phyloP scores from a whole-genome alignment of 768 basidiomycete species.

The Serendipita sp. region DNA sequence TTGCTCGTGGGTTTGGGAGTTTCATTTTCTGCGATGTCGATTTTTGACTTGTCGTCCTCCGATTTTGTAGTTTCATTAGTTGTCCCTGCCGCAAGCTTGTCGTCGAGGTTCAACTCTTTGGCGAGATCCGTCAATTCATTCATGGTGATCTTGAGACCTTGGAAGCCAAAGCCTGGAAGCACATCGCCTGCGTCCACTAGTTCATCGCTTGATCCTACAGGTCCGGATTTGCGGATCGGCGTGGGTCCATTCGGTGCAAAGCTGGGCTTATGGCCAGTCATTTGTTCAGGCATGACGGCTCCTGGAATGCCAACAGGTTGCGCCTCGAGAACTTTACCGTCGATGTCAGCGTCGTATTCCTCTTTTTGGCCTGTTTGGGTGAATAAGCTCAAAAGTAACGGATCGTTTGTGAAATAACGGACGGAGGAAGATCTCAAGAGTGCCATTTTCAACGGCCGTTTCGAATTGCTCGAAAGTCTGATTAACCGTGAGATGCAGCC shows the following conservation, averaged over 20 bases:
- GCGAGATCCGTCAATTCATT: slow-evolving; percentile 59
- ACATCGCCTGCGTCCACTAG: slow-evolving; percentile 53
- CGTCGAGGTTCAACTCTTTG: slow-evolving; percentile 58
- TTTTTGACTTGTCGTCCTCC: no score
- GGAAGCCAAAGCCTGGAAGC: slow-evolving; percentile 53
- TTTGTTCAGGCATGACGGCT: slow-evolving; percentile 54
- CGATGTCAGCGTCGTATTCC: slow-evolving; percentile 40
- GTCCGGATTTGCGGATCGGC: slow-evolving; percentile 26
- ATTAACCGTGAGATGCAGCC: neutral
- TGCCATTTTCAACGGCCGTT: slow-evolving; percentile 67
- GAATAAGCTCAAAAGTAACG: neutral
- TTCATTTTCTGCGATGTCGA: no score
- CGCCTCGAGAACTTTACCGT: slow-evolving; percentile 40
- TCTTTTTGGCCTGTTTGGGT: slow-evolving; percentile 34
- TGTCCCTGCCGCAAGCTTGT: slow-evolving; percentile 22
- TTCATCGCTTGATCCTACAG: slow-evolving; percentile 29
- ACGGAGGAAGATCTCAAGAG: slow-evolving; percentile 55
- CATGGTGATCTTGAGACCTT: slow-evolving; percentile 62
- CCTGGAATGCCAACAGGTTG: slow-evolving; percentile 71
- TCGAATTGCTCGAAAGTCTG: slow-evolving; percentile 67
- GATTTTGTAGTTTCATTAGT: no score
- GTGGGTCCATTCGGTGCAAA: slow-evolving; percentile 27
- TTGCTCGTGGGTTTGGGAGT: no score
- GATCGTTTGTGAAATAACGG: neutral
- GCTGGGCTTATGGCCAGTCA: slow-evolving; percentile 53